phyloP scores from a whole-genome alignment of 495 filamentous ascomycete genomes.

The Gamarada debralockiae region DNA sequence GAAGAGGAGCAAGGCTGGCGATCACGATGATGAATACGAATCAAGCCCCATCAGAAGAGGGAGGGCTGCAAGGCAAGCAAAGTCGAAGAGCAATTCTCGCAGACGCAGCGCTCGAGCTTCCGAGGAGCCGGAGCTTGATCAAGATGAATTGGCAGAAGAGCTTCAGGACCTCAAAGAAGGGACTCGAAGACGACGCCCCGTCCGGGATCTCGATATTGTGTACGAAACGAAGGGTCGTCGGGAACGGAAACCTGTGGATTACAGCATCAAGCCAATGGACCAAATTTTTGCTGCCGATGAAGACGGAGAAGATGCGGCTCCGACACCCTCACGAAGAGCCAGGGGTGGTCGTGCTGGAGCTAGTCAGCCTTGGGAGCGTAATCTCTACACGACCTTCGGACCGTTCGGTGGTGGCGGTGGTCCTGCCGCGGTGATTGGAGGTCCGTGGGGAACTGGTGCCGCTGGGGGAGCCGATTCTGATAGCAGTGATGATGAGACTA shows the following conservation, averaged over 20 bases:
- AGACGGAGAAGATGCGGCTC: slow-evolving; percentile 55
- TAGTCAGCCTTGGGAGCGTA: slow-evolving; percentile 60
- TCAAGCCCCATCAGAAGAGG: slow-evolving; percentile 36
- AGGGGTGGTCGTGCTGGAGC: slow-evolving; percentile 50
- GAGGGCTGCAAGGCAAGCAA: slow-evolving; percentile 34
- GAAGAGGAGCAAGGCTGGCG: slow-evolving; percentile 29
- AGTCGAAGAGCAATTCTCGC: slow-evolving; percentile 33
- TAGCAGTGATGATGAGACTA: slow-evolving; percentile 89
- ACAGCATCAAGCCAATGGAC: slow-evolving; percentile 74
- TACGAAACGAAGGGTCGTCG: slow-evolving; percentile 39
- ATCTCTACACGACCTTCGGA: slow-evolving; percentile 79
- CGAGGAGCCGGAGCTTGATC: slow-evolving; percentile 65
- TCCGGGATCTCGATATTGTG: slow-evolving; percentile 17
- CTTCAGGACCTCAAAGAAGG: slow-evolving; percentile 33
- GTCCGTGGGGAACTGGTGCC: slow-evolving; percentile 72
- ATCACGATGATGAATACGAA: slow-evolving; percentile 31
- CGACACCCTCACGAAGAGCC: slow-evolving; percentile 64
- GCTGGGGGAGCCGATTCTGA: slow-evolving; percentile 84
- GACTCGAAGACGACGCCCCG: slow-evolving; percentile 11
- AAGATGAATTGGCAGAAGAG: slow-evolving; percentile 77
- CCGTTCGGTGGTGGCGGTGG: slow-evolving; percentile 86
- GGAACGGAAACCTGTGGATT: slow-evolving; percentile 59
- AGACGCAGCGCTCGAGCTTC: slow-evolving; percentile 33
- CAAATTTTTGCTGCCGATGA: slow-evolving; percentile 64
- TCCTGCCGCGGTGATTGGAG: slow-evolving; percentile 65